Conservation (phyloP, 805 yeast genomes). For the Brettanomyces sp. region DNA sequence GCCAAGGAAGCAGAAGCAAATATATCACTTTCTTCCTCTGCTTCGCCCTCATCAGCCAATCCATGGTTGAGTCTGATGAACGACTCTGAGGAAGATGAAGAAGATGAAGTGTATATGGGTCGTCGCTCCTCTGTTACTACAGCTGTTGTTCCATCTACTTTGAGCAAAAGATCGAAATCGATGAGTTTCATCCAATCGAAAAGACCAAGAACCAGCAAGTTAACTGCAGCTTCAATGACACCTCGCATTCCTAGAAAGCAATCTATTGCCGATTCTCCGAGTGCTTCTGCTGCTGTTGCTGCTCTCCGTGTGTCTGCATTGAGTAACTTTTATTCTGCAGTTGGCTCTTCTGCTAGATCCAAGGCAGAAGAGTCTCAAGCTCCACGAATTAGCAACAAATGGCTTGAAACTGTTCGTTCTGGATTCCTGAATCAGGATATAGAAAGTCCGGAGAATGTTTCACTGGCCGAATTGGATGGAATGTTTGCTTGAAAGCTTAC, state of each 20-base stretch:
- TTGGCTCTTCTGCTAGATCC: constrained; percentile 26
- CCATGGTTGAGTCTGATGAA: constrained; percentile 1
- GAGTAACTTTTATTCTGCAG: constrained; percentile 34
- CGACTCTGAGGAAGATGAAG: constrained; percentile 25
- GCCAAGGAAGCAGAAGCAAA: not conserved
- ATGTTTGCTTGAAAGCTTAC: constrained; percentile 26
- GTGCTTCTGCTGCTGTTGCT: constrained; percentile 67
- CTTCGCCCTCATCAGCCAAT: not conserved
- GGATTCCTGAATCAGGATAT: constrained; percentile 75
- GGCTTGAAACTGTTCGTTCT: constrained; percentile 66
- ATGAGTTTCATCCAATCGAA: constrained; percentile 49
- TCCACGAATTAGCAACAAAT: constrained; percentile 33
- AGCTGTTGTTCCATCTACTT: constrained; percentile 30
- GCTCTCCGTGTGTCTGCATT: constrained; percentile 63
- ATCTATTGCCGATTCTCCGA: constrained; percentile 44
- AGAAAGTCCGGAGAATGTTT: constrained; percentile 68
- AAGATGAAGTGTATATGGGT: constrained; percentile 29
- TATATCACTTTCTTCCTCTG: not conserved
- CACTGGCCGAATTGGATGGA: constrained; percentile 58
- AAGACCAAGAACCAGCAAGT: constrained; percentile 28
- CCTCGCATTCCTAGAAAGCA: constrained; percentile 63
- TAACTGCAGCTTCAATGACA: constrained; percentile 78
- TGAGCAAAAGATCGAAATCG: constrained; percentile 52
- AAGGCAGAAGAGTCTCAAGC: constrained; percentile 13
- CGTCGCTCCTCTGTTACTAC: constrained; percentile 25